Conservation (phyloP, 169 alveolate species). For the Cryptosporidium baileyi region DNA sequence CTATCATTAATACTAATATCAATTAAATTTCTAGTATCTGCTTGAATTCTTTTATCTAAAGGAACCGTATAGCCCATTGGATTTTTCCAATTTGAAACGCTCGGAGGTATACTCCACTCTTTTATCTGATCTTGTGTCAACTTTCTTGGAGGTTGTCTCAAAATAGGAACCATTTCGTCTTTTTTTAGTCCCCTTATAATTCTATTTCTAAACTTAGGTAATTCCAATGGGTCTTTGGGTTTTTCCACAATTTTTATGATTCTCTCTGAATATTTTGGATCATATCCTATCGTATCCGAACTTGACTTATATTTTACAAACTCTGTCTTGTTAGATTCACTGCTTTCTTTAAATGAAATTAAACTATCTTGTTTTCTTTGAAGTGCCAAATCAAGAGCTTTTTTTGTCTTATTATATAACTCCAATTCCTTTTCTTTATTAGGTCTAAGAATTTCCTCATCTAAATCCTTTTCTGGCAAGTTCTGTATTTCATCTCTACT, state of each 20-base stretch:
- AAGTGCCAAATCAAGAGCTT: constrained; percentile 78
- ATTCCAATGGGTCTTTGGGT: constrained; percentile 94
- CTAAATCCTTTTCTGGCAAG: no score
- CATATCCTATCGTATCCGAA: constrained; percentile 78
- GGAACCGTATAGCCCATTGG: constrained; percentile 98
- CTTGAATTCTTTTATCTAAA: constrained; percentile 94
- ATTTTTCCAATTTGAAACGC: constrained; percentile 97
- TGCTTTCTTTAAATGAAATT: constrained; percentile 44
- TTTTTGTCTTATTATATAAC: constrained; percentile 79
- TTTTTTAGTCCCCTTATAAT: constrained; percentile 75
- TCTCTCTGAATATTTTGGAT: constrained; percentile 81
- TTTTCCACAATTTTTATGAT: constrained; percentile 87
- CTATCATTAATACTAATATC: constrained; percentile 90
- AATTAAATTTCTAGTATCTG: constrained; percentile 95
- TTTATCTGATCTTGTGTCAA: constrained; percentile 92
- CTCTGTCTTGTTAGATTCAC: constrained; percentile 73
- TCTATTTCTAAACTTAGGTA: constrained; percentile 92
- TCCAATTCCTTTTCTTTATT: constrained; percentile 78
- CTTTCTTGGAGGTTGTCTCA: constrained; percentile 92
- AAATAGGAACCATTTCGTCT: constrained; percentile 78
- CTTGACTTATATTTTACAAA: constrained; percentile 83
- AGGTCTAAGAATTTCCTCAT: constrained; percentile 75
- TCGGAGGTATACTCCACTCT: constrained; percentile 98
- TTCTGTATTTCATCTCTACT: no score
- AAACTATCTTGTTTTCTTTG: constrained; percentile 64